phyloP scores from a whole-genome alignment of 1,139 yeast species.

The Ogataea hybrid region DNA sequence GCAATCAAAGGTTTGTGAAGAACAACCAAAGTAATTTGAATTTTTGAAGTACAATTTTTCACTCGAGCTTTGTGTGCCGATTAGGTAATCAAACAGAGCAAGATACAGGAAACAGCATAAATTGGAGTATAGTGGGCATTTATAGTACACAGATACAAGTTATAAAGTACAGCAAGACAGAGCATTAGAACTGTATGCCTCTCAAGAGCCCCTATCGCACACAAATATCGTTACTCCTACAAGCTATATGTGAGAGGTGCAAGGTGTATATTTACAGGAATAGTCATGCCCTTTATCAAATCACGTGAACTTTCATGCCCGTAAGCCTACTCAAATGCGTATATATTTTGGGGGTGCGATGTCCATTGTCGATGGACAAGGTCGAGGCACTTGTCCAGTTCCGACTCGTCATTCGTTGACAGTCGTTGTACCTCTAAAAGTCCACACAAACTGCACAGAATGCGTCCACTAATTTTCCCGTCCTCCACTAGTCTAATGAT shows the following conservation, averaged over 20 bases:
- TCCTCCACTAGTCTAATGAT: slow-evolving; percentile 24
- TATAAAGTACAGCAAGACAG: too few relatives aligned
- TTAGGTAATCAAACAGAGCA: slow-evolving; percentile 2
- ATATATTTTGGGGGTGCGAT: slow-evolving; percentile 25
- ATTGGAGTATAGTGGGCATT: too few relatives aligned
- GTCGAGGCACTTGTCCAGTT: slow-evolving; percentile 8
- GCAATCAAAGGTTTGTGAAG: slow-evolving; percentile 12
- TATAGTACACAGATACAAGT: too few relatives aligned
- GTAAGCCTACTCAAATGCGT: slow-evolving; percentile 29
- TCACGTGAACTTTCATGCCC: slow-evolving; percentile 9
- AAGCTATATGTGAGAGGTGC: neutral
- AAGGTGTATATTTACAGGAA: slow-evolving; percentile 1
- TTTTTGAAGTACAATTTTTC: slow-evolving; percentile 13
- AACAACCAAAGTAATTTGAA: slow-evolving; percentile 10
- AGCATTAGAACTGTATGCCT: too few relatives aligned
- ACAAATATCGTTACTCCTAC: too few relatives aligned
- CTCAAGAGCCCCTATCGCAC: too few relatives aligned
- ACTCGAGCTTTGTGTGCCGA: slow-evolving; percentile 6
- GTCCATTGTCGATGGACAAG: slow-evolving; percentile 23
- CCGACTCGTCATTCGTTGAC: neutral
- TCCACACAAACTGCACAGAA: slow-evolving; percentile 33
- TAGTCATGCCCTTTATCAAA: neutral
- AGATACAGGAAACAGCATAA: too few relatives aligned
- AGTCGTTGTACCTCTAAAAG: slow-evolving; percentile 26
- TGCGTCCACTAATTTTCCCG: slow-evolving; percentile 32